Evolutionary conservation across 805 yeast genomes (phyloP).

Genomic region (Metschnikowia cerradonensis): DNA sequence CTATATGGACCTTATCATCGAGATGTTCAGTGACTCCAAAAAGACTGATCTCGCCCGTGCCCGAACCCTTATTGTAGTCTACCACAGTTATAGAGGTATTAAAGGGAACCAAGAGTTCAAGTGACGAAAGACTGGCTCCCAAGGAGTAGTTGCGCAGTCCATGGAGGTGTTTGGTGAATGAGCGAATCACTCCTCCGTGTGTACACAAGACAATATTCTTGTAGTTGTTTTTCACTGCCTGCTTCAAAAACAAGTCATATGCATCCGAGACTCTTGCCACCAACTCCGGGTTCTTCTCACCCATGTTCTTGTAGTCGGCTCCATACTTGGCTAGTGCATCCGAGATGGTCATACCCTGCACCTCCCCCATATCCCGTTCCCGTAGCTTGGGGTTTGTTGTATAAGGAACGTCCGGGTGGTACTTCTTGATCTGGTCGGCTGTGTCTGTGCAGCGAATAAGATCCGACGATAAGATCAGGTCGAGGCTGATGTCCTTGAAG

Average conservation of each 20-base stretch:
- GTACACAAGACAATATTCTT: constrained; percentile 60
- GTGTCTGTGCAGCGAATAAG: constrained; percentile 62
- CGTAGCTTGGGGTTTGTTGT: constrained; percentile 40
- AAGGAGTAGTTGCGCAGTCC: constrained; percentile 35
- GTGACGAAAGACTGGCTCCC: constrained; percentile 34
- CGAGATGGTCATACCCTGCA: constrained; percentile 66
- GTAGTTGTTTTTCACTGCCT: constrained; percentile 28
- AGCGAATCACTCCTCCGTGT: constrained; percentile 80
- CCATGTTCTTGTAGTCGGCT: constrained; percentile 53
- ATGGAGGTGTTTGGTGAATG: constrained; percentile 50
- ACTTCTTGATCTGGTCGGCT: constrained; percentile 35
- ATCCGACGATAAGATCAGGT: constrained; percentile 50
- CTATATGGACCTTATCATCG: constrained; percentile 38
- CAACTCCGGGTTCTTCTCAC: constrained; percentile 53
- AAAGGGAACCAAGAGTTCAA: constrained; percentile 55
- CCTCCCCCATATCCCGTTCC: constrained; percentile 72
- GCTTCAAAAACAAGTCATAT: constrained; percentile 41
- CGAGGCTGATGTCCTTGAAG: constrained; percentile 38
- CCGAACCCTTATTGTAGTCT: constrained; percentile 45
- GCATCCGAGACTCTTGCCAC: constrained; percentile 45
- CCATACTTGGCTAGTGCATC: constrained; percentile 68
- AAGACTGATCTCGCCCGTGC: constrained; percentile 42
- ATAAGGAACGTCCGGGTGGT: constrained; percentile 24
- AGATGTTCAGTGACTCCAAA: constrained; percentile 71
- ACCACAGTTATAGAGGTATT: constrained; percentile 72